These are phyloP conservation scores for Coleophoma crateriformis DNA, from an alignment of 2,329 filamentous ascomycete genomes.

Conservation along the genomic window DNA sequence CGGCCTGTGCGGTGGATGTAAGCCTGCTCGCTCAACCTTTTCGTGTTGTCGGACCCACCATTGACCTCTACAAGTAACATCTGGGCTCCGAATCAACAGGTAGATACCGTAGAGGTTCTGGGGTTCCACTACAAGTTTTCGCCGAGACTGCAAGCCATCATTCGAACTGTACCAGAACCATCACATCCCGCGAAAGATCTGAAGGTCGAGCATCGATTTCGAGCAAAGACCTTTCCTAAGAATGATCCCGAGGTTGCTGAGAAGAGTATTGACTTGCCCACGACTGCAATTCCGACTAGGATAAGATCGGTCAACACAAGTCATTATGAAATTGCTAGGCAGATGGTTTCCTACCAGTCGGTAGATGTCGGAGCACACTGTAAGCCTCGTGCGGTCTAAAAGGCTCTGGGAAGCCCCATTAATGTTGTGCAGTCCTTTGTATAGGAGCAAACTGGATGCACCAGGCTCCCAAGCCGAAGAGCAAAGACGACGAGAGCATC, in stretches of 20 bases:
- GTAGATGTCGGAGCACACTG: conserved; percentile 64
- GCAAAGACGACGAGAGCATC: conserved; percentile 28
- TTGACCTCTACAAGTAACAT: conserved; percentile 47
- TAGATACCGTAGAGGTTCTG: conserved; percentile 45
- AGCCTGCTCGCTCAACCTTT: conserved; percentile 19
- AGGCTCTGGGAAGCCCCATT: neutral
- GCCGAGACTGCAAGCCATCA: conserved; percentile 56
- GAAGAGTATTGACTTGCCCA: conserved; percentile 7
- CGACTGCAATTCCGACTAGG: neutral
- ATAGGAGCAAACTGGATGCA: conserved; percentile 65
- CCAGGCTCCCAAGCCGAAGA: conserved; percentile 26
- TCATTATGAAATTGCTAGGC: conserved; percentile 50
- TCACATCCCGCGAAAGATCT: conserved; percentile 8
- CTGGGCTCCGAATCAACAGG: conserved; percentile 61
- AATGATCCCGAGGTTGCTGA: conserved; percentile 17
- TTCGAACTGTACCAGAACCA: conserved; percentile 48
- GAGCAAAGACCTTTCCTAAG: conserved; percentile 8
- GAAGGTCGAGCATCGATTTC: conserved; percentile 9
- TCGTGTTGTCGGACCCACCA: no score
- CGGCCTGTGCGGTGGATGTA: conserved; percentile 66
- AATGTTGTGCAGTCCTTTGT: conserved; percentile 48
- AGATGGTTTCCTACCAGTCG: conserved; percentile 72
- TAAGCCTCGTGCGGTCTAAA: conserved; percentile 26
- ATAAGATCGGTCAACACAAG: conserved; percentile 10
- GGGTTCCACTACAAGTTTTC: conserved; percentile 64